Conservation (phyloP, 208 protist genomes). For the Entamoeba dispar region DNA sequence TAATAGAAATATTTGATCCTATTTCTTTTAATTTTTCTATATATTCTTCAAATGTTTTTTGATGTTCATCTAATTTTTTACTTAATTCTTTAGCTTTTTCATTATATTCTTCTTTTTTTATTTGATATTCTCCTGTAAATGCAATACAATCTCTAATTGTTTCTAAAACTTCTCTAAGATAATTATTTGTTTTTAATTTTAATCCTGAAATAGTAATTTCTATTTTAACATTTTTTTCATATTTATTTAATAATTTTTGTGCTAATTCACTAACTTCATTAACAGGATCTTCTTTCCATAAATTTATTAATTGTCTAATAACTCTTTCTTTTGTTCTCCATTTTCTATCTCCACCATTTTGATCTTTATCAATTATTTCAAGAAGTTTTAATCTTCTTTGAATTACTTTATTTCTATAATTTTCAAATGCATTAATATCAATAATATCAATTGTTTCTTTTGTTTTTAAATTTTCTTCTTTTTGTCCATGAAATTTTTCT, state of each 20-base stretch:
- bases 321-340: not conserved
- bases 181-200: not conserved
- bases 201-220: not conserved
- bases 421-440: not conserved
- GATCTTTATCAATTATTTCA: not conserved
- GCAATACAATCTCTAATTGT: not conserved
- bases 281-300: not conserved
- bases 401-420: not conserved
- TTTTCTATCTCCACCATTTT: not conserved
- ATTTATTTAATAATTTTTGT: not conserved
- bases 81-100: not conserved
- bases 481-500: not conserved
- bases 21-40: not conserved
- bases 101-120: not conserved
- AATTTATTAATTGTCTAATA: not conserved
- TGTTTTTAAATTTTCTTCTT: not conserved
- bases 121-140: not conserved
- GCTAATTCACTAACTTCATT: not conserved
- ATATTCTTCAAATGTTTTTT: not conserved
- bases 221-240: not conserved
- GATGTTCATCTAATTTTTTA: not conserved
- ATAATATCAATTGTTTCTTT: not conserved
- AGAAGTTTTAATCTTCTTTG: not conserved
- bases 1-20: not conserved
- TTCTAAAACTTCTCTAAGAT: not conserved